Evolutionary conservation across 108 stramenopile species (phyloP).

Genomic region (Stephanodiscus triporus): DNA sequence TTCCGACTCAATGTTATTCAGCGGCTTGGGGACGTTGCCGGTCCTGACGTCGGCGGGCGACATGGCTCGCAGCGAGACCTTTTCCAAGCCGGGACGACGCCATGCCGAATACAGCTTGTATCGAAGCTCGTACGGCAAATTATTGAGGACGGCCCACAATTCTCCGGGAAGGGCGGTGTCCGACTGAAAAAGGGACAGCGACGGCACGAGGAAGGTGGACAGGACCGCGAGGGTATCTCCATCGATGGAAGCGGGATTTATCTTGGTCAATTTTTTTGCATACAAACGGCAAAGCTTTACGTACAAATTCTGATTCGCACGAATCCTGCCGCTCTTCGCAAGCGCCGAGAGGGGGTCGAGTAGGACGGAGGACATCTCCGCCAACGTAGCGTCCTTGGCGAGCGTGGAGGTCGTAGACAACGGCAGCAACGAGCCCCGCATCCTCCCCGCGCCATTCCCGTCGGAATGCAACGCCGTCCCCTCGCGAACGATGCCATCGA

Average conservation of each 20-base stretch:
- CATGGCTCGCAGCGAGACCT: slow-evolving; percentile 46
- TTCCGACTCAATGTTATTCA: slow-evolving; percentile 68
- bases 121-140: slow-evolving; percentile 67
- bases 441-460: neutral
- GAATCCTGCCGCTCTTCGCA: slow-evolving; percentile 60
- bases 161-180: slow-evolving; percentile 67
- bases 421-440: neutral
- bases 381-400: slow-evolving; percentile 18
- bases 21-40: slow-evolving; percentile 53
- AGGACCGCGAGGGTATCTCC: slow-evolving; percentile 46
- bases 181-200: slow-evolving; percentile 71
- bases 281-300: slow-evolving; percentile 65
- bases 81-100: slow-evolving; percentile 73
- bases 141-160: slow-evolving; percentile 68
- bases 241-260: slow-evolving; percentile 37
- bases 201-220: slow-evolving; percentile 61
- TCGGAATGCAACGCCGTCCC: neutral
- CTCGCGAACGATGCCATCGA: slow-evolving; percentile 8
- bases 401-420: neutral
- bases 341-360: slow-evolving; percentile 32
- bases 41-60: slow-evolving; percentile 24
- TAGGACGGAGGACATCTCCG: slow-evolving; percentile 33
- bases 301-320: slow-evolving; percentile 57
- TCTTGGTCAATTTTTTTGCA: slow-evolving; percentile 18
- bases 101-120: slow-evolving; percentile 80